Evolutionary conservation across 768 basidiomycete genomes (phyloP), one percentile per base, ranked within the genome.

Genomic region (Podaxis carcinomalis): DNA sequence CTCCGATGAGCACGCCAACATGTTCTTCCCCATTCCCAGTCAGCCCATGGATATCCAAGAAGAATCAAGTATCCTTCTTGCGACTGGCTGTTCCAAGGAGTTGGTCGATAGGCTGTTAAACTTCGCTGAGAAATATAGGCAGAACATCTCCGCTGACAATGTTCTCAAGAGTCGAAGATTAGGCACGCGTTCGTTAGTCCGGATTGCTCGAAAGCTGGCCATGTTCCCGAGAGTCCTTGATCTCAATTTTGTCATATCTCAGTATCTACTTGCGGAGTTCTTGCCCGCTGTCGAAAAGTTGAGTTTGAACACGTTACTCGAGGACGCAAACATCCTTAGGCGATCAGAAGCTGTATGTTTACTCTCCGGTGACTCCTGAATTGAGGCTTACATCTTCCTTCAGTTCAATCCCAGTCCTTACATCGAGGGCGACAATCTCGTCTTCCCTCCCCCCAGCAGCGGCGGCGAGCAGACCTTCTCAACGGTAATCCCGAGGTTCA

Each of bases 11-110:
- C 83, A 87, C 67, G 81, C 83, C 25, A 88, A 87, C 66, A 87
- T 87, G 85, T 87, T 89, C 76, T 83, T 87, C 69, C 70, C 85
- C 9, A 68, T 89, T 13, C 80, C 83, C 6, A 77, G 81, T 46
- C 82, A 83, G 65, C 85, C 86, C 0, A 89, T 89, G 86, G 74
- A 77, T 28, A 64, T 60, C 13, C 64, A 68, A 0, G 86, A 89
- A 68, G 86, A 89, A 70, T 63, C 68, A 0, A 62, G 67, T 1
- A 69, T 87, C 13, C 80, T 89, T 2, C 64, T 69, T 16, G 73
- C 77, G 7, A 85, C 85, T 0, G 83, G 82, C 3, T 87, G 86
- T 65, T 66, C 78, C 0, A 61, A 67, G 1, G 49, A 62, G 2
- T 52, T 74, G 35, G 71, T 82, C 11, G 68, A 79, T 1, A 69